phyloP scores from a whole-genome alignment of 352 stramenopile genomes.

The Phytophthora kernoviae region DNA sequence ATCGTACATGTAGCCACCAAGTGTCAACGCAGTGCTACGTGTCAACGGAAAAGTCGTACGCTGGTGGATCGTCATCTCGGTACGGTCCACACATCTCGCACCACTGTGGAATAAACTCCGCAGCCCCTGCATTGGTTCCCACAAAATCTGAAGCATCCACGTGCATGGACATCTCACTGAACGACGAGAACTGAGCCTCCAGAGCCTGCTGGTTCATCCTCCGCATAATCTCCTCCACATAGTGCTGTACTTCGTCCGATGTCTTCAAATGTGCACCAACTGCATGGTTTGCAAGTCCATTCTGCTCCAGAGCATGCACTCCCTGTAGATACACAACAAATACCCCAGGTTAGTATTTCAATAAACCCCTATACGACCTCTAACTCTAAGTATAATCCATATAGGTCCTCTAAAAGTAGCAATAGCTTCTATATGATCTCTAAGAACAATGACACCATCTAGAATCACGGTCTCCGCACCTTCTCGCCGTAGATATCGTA shows the following conservation, averaged over 20 bases:
- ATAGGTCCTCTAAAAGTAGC: conserved; percentile 8
- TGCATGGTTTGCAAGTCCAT: conserved; percentile 35
- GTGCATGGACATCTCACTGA: conserved; percentile 81
- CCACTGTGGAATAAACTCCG: conserved; percentile 52
- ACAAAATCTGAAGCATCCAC: conserved; percentile 84
- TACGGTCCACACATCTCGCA: conserved; percentile 54
- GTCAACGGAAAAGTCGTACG: conserved; percentile 71
- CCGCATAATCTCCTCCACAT: conserved; percentile 62
- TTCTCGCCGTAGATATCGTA: conserved; percentile 84
- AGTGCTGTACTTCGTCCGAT: conserved; percentile 51
- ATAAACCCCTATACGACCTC: background rate
- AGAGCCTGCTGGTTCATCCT: conserved; percentile 73
- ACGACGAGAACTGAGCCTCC: conserved; percentile 76
- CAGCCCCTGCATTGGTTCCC: conserved; percentile 62
- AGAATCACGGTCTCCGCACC: too few species aligned
- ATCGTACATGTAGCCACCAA: conserved; percentile 87
- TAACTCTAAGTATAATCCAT: background rate
- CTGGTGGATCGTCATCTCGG: conserved; percentile 86
- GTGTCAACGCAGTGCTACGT: conserved; percentile 56
- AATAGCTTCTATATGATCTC: conserved; percentile 6
- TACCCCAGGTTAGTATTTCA: background rate
- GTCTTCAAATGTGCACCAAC: conserved; percentile 55
- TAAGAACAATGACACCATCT: background rate
- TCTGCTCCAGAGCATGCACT: conserved; percentile 69
- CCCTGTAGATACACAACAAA: conserved; percentile 29